phyloP scores from a whole-genome alignment of 2,329 filamentous ascomycete species.

The Colletotrichum navitas region DNA sequence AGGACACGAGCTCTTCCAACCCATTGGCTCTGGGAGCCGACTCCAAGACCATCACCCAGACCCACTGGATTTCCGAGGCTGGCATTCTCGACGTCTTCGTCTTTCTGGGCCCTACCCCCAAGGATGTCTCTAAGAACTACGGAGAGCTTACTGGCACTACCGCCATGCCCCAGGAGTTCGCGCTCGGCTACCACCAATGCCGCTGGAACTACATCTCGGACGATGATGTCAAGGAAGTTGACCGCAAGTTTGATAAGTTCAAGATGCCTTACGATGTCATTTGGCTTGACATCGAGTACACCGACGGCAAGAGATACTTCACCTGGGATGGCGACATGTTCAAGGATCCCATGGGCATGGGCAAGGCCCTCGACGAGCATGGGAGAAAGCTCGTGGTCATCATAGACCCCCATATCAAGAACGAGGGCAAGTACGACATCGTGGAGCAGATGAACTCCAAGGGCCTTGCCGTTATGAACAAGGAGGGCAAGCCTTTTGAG shows the following conservation, averaged over 20 bases:
- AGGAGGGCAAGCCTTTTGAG: constrained; percentile 89
- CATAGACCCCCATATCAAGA: constrained; percentile 99
- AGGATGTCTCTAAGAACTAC: constrained; percentile 85
- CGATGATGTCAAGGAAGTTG: constrained; percentile 96
- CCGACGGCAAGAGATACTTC: constrained; percentile 97
- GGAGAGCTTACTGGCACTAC: constrained; percentile 92
- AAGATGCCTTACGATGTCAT: constrained; percentile 98
- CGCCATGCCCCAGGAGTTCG: constrained; percentile 90
- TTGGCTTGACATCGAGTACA: constrained; percentile 99
- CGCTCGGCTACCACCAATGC: constrained; percentile 96
- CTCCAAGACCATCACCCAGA: constrained; percentile 81
- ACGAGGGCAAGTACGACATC: constrained; percentile 80
- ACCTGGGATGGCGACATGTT: constrained; percentile 96
- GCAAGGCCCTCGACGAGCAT: constrained; percentile 85
- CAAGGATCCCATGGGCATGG: constrained; percentile 86
- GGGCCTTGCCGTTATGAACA: constrained; percentile 87
- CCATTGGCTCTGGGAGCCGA: constrained; percentile 79
- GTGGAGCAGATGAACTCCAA: constrained; percentile 87
- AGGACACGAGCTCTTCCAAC: constrained; percentile 79
- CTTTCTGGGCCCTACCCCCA: constrained; percentile 89
- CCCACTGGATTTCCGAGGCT: constrained; percentile 96
- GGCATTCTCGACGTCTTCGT: constrained; percentile 94
- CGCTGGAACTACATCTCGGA: constrained; percentile 99
- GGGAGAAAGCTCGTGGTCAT: constrained; percentile 93
- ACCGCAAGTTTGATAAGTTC: constrained; percentile 94